These are phyloP conservation scores for Mediolabrus comicus DNA, from an alignment of 108 stramenopile species.

Conservation along the genomic window DNA sequence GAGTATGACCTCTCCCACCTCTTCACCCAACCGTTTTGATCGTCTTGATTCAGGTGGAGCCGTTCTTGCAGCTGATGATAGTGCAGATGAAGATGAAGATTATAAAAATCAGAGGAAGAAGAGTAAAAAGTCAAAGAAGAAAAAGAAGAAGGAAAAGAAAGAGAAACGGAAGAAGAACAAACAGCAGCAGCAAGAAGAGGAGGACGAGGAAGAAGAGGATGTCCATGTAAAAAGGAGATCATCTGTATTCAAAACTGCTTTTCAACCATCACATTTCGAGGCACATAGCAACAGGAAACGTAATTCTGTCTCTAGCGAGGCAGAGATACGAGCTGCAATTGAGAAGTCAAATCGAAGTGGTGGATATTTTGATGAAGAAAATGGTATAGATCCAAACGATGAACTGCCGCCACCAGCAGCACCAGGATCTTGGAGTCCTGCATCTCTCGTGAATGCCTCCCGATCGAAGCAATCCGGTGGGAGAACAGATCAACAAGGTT, in stretches of 20 bases:
- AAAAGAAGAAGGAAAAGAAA: constrained; percentile 29
- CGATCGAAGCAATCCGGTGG: constrained; percentile 17
- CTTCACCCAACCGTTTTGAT: no score
- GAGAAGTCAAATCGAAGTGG: not conserved
- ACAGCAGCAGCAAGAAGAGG: not conserved
- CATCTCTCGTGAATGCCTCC: constrained; percentile 21
- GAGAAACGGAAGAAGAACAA: constrained; percentile 5
- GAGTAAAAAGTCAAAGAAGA: constrained; percentile 13
- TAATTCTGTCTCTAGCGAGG: not conserved
- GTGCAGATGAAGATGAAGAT: constrained; percentile 2
- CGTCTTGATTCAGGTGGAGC: not conserved
- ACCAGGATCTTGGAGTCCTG: constrained; percentile 28
- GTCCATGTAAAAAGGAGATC: constrained; percentile 4
- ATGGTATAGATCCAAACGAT: constrained; percentile 23
- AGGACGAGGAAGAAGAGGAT: not conserved
- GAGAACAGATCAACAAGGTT: constrained; percentile 31
- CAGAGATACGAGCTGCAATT: not conserved
- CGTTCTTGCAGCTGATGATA: not conserved
- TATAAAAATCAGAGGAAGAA: constrained; percentile 8
- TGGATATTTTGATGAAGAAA: constrained; percentile 3
- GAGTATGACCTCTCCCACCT: not conserved
- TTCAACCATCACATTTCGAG: constrained; percentile 1
- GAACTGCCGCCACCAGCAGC: constrained; percentile 14
- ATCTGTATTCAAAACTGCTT: constrained; percentile 10
- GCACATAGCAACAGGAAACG: not conserved